These are phyloP conservation scores for Monilinia aucupariae DNA, from an alignment of 2,329 filamentous ascomycete genomes.

Conservation along the genomic window DNA sequence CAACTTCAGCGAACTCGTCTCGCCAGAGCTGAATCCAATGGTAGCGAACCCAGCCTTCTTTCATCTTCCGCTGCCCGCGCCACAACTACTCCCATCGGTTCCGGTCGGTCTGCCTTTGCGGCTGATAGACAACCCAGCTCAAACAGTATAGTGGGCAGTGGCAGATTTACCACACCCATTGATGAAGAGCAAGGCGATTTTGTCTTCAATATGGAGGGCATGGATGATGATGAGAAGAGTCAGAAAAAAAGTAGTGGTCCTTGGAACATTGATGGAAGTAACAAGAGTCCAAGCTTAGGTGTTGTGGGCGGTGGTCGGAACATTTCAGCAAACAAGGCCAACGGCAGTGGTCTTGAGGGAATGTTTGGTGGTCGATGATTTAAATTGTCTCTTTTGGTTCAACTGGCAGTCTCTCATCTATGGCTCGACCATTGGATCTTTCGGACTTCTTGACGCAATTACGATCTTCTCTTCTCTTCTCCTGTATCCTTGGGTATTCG, in stretches of 20 bases:
- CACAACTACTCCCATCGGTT: constrained; percentile 38
- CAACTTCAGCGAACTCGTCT: constrained; percentile 57
- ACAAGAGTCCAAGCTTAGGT: constrained; percentile 26
- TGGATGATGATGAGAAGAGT: constrained; percentile 55
- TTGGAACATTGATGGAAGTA: constrained; percentile 29
- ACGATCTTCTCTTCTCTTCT: background rate
- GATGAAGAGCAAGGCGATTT: constrained; percentile 60
- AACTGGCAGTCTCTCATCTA: background rate
- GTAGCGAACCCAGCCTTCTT: constrained; percentile 47
- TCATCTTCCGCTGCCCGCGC: constrained; percentile 39
- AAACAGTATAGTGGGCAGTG: constrained; percentile 45
- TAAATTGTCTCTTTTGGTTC: background rate
- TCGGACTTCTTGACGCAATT: constrained; percentile 1
- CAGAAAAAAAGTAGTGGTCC: constrained; percentile 35
- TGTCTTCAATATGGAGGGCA: constrained; percentile 62
- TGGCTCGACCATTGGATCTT: background rate
- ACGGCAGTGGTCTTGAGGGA: constrained; percentile 19
- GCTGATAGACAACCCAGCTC: constrained; percentile 56
- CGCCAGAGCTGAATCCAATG: constrained; percentile 38
- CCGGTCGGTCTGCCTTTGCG: constrained; percentile 38
- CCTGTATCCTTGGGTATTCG: constrained; percentile 8
- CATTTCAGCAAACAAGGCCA: constrained; percentile 3
- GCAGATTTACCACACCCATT: constrained; percentile 58
- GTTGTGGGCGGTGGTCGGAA: constrained; percentile 23
- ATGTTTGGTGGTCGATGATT: constrained; percentile 22